phyloP scores from a whole-genome alignment of 257 asterid species.

The Ilex asprella region DNA sequence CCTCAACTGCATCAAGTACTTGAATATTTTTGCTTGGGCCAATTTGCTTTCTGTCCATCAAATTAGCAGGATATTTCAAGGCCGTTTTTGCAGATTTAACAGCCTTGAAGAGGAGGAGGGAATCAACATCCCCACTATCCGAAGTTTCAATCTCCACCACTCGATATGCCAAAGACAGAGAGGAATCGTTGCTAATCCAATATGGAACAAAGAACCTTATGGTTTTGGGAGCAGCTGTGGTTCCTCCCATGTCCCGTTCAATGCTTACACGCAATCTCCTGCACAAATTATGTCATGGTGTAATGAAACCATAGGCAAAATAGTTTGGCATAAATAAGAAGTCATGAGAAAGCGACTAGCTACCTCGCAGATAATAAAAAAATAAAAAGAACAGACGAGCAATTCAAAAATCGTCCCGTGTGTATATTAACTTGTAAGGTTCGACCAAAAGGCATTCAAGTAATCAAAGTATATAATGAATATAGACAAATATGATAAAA shows the following conservation, averaged over 20 bases:
- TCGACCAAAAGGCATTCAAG: too few relatives aligned
- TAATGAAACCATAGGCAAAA: too few relatives aligned
- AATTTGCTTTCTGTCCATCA: conserved; percentile 44
- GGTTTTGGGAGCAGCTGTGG: conserved; percentile 88
- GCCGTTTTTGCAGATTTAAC: conserved; percentile 77
- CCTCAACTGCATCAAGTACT: conserved; percentile 86
- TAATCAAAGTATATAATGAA: too few relatives aligned
- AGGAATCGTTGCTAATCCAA: conserved; percentile 83
- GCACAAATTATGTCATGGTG: conserved; percentile 11
- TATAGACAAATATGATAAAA: too few relatives aligned
- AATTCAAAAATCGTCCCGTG: too few relatives aligned
- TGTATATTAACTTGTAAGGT: too few relatives aligned
- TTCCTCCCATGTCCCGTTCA: conserved; percentile 94
- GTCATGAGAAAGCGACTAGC: too few relatives aligned
- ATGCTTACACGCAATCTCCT: conserved; percentile 95
- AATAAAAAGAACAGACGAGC: too few relatives aligned
- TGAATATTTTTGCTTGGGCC: conserved; percentile 60
- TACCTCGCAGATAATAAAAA: too few relatives aligned
- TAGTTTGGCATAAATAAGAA: too few relatives aligned
- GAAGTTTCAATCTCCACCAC: conserved; percentile 90
- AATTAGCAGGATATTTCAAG: conserved; percentile 45
- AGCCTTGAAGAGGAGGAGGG: conserved; percentile 41
- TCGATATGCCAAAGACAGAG: conserved; percentile 70
- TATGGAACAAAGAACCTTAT: conserved; percentile 96
- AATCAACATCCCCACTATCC: conserved; percentile 62